A percentile compares a stretch with the other conserved stretches of the same genome.
Evolutionary conservation across 352 stramenopile species (phyloP).

Genomic region (Pelagophyceae sp.): DNA sequence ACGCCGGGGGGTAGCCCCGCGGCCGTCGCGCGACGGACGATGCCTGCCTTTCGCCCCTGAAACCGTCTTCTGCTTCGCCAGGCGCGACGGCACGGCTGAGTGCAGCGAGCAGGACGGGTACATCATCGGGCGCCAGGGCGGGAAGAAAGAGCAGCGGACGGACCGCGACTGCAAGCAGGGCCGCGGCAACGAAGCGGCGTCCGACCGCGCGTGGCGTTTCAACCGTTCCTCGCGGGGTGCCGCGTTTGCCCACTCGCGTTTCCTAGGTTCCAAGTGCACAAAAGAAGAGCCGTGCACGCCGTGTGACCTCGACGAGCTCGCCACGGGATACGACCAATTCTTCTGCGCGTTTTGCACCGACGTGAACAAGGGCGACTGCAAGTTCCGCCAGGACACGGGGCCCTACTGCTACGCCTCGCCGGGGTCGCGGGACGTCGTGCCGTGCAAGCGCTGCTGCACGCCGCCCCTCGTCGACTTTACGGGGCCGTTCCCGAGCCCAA

Average conservation of each 20-base stretch:
- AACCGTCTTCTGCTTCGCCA: too few species aligned
- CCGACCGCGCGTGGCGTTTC: too few species aligned
- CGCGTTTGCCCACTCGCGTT: too few species aligned
- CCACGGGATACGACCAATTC: neutral
- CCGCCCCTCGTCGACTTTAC: neutral
- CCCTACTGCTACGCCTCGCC: conserved; percentile 7
- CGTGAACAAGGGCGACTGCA: neutral
- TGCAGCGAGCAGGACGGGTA: neutral
- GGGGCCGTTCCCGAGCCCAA: neutral
- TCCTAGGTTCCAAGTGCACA: neutral
- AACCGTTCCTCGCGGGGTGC: too few species aligned
- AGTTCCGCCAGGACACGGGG: neutral
- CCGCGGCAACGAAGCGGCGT: too few species aligned
- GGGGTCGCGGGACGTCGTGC: neutral
- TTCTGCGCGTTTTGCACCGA: conserved; percentile 1
- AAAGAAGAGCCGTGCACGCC: neutral
- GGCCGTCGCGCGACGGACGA: too few species aligned
- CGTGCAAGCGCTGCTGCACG: conserved; percentile 7
- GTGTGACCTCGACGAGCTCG: neutral
- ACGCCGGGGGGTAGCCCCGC: too few species aligned
- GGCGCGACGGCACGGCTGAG: neutral
- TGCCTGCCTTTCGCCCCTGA: too few species aligned
- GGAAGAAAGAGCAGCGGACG: neutral
- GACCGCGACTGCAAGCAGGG: conserved; percentile 11
- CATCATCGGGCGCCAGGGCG: neutral